Evolutionary conservation across 257 asterid genomes (phyloP).

Genomic region (Solanum neorickii): DNA sequence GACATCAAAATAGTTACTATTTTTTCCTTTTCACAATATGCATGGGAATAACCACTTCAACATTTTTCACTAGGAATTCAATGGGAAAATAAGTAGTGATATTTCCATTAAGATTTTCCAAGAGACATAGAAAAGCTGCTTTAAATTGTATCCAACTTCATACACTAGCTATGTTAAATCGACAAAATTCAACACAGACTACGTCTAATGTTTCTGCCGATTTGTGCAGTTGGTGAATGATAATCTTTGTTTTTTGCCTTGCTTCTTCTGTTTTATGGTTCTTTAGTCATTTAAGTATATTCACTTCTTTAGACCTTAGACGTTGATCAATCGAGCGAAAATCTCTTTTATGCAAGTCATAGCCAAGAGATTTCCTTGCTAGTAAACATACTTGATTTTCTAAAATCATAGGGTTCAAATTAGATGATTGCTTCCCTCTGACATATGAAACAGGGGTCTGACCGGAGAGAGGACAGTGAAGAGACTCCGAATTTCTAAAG

Average conservation of each 20-base stretch:
- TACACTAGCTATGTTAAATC: neutral
- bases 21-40: neutral
- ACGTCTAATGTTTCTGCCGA: neutral
- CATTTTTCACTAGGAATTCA: neutral
- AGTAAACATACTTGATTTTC: neutral
- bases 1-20: neutral
- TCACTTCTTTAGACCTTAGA: neutral
- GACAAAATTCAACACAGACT: neutral
- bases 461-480: slow-evolving; percentile 91
- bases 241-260: neutral
- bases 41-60: neutral
- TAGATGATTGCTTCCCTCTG: slow-evolving; percentile 2
- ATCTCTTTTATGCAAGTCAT: neutral
- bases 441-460: slow-evolving; percentile 45
- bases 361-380: neutral
- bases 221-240: neutral
- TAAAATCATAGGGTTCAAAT: neutral
- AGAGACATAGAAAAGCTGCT: neutral
- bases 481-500: slow-evolving; percentile 73
- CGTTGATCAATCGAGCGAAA: neutral
- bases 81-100: neutral
- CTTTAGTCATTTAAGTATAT: neutral
- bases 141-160: neutral
- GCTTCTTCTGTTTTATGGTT: neutral
- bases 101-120: neutral